Percentiles rank a stretch among this genome's conserved stretches.
These are phyloP conservation scores for Arachnopeziza araneosa DNA, from an alignment of 2,329 filamentous ascomycete genomes.

Conservation along the genomic window DNA sequence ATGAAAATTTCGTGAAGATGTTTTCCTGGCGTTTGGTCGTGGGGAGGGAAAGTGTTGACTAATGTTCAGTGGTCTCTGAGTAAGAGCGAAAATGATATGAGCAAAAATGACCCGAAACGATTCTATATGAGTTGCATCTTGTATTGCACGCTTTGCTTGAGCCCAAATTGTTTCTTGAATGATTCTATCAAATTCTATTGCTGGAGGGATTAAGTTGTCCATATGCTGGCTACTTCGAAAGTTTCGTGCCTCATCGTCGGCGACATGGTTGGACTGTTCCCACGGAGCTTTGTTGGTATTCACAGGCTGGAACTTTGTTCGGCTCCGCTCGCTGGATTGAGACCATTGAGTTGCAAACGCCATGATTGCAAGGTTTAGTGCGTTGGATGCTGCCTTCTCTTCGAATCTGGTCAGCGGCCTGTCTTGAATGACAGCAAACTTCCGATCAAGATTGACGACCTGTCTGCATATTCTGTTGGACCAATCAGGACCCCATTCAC, in stretches of 20 bases:
- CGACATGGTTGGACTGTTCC: too few species aligned
- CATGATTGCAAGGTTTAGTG: conserved; percentile 44
- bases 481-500: conserved; percentile 38
- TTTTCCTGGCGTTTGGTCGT: too few species aligned
- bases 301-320: conserved; percentile 6
- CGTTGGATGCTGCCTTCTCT: conserved; percentile 39
- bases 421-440: conserved; percentile 36
- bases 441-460: conserved; percentile 42
- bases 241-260: too few species aligned
- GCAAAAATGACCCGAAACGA: conserved; percentile 19
- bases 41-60: neutral
- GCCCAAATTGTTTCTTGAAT: conserved; percentile 13
- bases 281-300: too few species aligned
- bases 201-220: too few species aligned
- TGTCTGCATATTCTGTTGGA: conserved; percentile 45
- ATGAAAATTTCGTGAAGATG: too few species aligned
- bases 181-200: conserved; percentile 3
- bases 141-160: conserved; percentile 11
- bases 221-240: too few species aligned
- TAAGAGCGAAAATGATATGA: conserved; percentile 15
- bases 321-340: conserved; percentile 31
- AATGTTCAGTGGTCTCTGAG: conserved; percentile 12
- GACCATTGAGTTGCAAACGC: conserved; percentile 49
- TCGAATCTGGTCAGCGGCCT: conserved; percentile 37
- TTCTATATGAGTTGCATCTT: conserved; percentile 10